Conservation (phyloP, 192 early-diverging fungal genomes). For the Gaertneriomyces semiglobifer region DNA sequence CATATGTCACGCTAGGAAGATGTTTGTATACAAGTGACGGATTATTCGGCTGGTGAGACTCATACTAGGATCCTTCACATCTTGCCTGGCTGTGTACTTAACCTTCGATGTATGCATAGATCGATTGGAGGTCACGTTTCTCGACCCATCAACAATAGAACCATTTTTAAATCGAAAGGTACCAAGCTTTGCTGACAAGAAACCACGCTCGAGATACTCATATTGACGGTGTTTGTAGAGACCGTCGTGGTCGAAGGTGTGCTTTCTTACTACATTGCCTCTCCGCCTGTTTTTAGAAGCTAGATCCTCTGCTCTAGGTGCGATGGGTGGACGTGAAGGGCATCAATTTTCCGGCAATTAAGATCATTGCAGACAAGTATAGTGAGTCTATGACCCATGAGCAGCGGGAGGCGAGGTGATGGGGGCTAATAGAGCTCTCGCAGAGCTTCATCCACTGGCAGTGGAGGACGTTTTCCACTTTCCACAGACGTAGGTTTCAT, state of each 20-base stretch:
- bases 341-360: constrained; percentile 18
- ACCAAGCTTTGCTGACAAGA: too few species aligned
- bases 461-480: constrained; percentile 40
- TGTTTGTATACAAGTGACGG: constrained; percentile 6
- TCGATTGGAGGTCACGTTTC: too few species aligned
- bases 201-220: background rate
- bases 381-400: background rate
- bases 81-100: too few species aligned
- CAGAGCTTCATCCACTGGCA: constrained; percentile 34
- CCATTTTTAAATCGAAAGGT: too few species aligned
- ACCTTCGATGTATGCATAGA: too few species aligned
- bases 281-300: too few species aligned
- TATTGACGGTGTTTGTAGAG: constrained; percentile 3
- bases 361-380: constrained; percentile 6
- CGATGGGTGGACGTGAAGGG: constrained; percentile 23
- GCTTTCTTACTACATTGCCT: too few species aligned
- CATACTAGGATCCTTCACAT: background rate
- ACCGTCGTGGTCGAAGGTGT: too few species aligned
- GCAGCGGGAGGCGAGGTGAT: too few species aligned
- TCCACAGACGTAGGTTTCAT: constrained; percentile 21
- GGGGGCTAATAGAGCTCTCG: background rate
- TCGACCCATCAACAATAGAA: too few species aligned
- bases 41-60: constrained; percentile 11
- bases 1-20: background rate
- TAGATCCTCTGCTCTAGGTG: background rate